Percentiles rank a stretch among this genome's conserved stretches.
Conservation (phyloP, 306 rosid species). For the Acmispon strigosus region DNA sequence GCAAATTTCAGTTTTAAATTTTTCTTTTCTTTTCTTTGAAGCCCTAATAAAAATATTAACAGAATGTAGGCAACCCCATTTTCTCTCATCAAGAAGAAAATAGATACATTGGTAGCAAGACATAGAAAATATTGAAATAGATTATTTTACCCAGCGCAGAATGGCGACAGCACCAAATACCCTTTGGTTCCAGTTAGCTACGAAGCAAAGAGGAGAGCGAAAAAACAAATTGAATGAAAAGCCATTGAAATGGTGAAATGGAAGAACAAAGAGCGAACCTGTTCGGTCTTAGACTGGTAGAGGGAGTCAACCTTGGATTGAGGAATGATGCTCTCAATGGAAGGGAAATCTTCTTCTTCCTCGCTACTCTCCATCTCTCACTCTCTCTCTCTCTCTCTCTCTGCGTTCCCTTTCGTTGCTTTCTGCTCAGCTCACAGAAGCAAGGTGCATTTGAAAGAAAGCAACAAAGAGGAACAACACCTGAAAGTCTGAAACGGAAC, state of each 20-base stretch:
- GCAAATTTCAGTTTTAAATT: not conserved
- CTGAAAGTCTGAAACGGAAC: too few species aligned
- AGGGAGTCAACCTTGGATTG: slow-evolving; percentile 87
- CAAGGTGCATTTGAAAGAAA: not conserved
- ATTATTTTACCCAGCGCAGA: not conserved
- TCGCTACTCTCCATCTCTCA: slow-evolving; percentile 81
- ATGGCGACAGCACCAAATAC: not conserved
- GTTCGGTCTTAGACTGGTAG: slow-evolving; percentile 86
- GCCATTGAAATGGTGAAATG: not conserved
- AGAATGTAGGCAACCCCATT: not conserved
- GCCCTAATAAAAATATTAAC: not conserved
- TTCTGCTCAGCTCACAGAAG: not conserved
- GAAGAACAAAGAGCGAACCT: slow-evolving; percentile 42
- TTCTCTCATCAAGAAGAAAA: not conserved
- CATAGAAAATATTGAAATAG: not conserved
- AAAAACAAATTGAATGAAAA: not conserved
- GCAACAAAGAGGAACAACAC: not conserved
- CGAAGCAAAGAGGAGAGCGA: not conserved
- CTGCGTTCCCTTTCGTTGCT: not conserved
- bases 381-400: not conserved
- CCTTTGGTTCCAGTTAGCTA: not conserved
- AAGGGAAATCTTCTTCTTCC: slow-evolving; percentile 95
- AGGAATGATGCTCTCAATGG: slow-evolving; percentile 79
- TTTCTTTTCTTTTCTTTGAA: not conserved
- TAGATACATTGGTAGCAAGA: not conserved